A percentile compares a stretch with the other conserved stretches of the same genome.
phyloP scores from a whole-genome alignment of 129 eudicot genomes.

The Daucus carota region DNA sequence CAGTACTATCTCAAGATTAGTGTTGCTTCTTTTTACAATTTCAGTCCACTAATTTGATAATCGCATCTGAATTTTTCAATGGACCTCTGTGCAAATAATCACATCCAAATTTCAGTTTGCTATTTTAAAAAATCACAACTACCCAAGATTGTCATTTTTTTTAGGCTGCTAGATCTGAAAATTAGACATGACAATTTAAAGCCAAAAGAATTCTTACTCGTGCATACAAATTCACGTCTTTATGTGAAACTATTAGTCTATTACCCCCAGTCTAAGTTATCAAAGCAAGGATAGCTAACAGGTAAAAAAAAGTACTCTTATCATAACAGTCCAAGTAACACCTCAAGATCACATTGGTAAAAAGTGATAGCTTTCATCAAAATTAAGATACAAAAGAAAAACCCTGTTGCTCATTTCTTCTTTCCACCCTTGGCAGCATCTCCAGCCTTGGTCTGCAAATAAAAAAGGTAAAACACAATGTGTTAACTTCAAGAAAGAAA shows the following conservation, averaged over 20 bases:
- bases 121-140: no score
- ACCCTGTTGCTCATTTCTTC: background rate
- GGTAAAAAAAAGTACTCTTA: background rate
- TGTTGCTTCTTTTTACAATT: no score
- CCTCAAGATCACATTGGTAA: background rate
- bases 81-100: no score
- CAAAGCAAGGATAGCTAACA: background rate
- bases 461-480: background rate
- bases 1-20: no score
- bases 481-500: background rate
- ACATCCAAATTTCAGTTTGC: no score
- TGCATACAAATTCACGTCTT: background rate
- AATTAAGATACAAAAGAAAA: background rate
- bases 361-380: background rate
- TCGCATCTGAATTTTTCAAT: no score
- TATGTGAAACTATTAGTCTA: no score
- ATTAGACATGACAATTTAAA: background rate
- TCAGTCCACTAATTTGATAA: no score
- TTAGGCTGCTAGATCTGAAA: background rate
- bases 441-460: background rate
- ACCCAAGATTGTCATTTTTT: background rate
- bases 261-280: no score
- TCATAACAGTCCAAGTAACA: background rate
- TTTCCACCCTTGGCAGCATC: conserved; percentile 10
- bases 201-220: background rate